Evolutionary conservation across 441 rosid genomes (phyloP).

Genomic region (Croton laevigatus): DNA sequence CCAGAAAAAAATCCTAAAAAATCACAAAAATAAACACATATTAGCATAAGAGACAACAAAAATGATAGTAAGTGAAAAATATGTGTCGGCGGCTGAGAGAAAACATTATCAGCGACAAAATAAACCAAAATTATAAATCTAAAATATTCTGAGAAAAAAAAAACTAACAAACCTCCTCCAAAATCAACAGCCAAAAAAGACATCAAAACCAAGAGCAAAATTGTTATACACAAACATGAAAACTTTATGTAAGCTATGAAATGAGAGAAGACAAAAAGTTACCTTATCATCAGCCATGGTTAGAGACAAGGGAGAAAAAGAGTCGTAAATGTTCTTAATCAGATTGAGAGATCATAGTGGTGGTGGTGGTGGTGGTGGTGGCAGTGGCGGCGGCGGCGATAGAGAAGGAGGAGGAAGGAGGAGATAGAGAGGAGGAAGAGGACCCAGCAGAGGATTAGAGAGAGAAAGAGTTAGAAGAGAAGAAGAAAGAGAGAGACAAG

Average conservation of each 20-base stretch:
- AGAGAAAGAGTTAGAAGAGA: background rate
- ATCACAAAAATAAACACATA: background rate
- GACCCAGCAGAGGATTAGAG: conserved; percentile 4
- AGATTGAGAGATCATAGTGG: conserved; percentile 24
- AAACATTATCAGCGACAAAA: background rate
- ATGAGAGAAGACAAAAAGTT: conserved; percentile 14
- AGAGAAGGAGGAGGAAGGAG: background rate
- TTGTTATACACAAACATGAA: background rate
- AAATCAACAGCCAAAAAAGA: background rate
- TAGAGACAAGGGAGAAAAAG: conserved; percentile 10
- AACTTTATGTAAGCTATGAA: background rate
- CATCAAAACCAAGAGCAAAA: background rate
- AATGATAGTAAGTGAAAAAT: background rate
- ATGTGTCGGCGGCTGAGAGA: background rate
- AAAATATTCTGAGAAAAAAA: background rate
- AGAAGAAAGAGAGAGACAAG: conserved; percentile 18
- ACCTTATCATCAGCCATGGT: conserved; percentile 78
- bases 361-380: conserved; percentile 13
- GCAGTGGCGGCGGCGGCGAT: conserved; percentile 10
- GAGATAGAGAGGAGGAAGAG: conserved; percentile 19
- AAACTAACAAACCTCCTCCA: background rate
- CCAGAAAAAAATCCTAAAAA: conserved; percentile 6
- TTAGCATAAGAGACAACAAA: background rate
- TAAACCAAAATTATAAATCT: background rate
- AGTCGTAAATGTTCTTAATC: background rate